These are phyloP conservation scores for Truncatella angustata DNA, from an alignment of 2,329 filamentous ascomycete genomes.

Conservation along the genomic window DNA sequence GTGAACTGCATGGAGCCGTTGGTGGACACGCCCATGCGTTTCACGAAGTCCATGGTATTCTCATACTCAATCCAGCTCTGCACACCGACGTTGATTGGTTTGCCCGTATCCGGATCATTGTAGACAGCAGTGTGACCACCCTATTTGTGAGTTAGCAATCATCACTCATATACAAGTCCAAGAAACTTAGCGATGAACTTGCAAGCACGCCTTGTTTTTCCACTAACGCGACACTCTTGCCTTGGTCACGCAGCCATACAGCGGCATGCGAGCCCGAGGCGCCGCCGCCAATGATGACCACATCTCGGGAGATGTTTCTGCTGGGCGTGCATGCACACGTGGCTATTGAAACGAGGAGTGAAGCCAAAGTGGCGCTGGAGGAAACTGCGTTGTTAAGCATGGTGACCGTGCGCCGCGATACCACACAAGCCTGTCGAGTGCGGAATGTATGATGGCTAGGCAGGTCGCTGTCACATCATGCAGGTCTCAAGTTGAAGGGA, in stretches of 20 bases:
- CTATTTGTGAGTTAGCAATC: slow-evolving; percentile 11
- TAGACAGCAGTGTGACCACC: slow-evolving; percentile 52
- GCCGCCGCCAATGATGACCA: slow-evolving; percentile 37
- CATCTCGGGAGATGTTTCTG: slow-evolving; percentile 8
- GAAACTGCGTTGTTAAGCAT: neutral
- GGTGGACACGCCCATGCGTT: slow-evolving; percentile 35
- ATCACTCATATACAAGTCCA: slow-evolving; percentile 30
- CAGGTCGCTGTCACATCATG: no score
- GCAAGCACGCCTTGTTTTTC: slow-evolving; percentile 26
- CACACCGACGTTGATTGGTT: slow-evolving; percentile 33
- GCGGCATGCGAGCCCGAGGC: slow-evolving; percentile 35
- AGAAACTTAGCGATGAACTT: slow-evolving; percentile 28
- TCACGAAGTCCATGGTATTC: slow-evolving; percentile 41
- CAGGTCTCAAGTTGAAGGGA: no score
- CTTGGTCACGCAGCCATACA: slow-evolving; percentile 31
- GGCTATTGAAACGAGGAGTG: neutral
- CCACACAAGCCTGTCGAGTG: neutral
- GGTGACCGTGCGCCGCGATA: neutral
- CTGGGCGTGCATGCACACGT: slow-evolving; percentile 11
- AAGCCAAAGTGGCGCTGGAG: neutral
- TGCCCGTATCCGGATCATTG: slow-evolving; percentile 35
- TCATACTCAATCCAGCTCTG: slow-evolving; percentile 35
- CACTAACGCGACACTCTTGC: slow-evolving; percentile 33
- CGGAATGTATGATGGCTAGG: no score
- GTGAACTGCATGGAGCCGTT: slow-evolving; percentile 20